Base-by-base conservation (phyloP, 164 flowering plant species). In the Magnolia sinica region DNA sequence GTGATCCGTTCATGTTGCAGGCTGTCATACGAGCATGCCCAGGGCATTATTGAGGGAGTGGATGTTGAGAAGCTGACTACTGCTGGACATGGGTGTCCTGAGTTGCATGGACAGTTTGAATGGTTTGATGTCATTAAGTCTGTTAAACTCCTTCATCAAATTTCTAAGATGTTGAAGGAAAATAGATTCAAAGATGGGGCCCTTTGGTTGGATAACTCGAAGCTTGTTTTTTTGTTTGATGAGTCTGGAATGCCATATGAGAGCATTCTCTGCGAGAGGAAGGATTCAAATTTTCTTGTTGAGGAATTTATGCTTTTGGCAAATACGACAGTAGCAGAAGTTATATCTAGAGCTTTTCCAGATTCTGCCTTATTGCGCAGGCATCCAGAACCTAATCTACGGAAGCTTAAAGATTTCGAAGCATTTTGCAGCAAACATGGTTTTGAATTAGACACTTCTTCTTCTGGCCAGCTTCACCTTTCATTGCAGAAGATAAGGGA, bases 291-390 rank as follows among this genome's bases (percentile, higher is more conserved):
- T 80, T 88, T 78, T 82, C 90, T 94, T 76, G 93, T 96, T 23
- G 97, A 96, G 84, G 99, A 96, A 87, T 93, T 92, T 66, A 94
- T 92, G 98, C 96, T 96, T 74, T 83, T 96, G 83, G 97, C 98
- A 37, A 96, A 94, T 79, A 85, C 76, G 72, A 92, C 96, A 7
- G 97, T 90, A 31, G 98, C 99, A 66, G 96, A 94, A 84, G 84
- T 96, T 23, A 88, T 92, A 75, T 86, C 91, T 27, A 87, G 88
- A 73, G 92, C 94, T 76, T 96, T 86, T 81, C 99, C 99, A 65
- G 87, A 88, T 76, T 76, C 85, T 84, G 94, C 98, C 20, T 81
- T 96, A 69, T 74, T 96, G 82, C 87, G 98, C 73, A 90, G 93
- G 87, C 98, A 96, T 72, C 98, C 99, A 58, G 90, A 89, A 78